A percentile compares a stretch with the other conserved stretches of the same genome.
Evolutionary conservation across 2,329 filamentous ascomycete species (phyloP).

Genomic region (Cercospora sojina): DNA sequence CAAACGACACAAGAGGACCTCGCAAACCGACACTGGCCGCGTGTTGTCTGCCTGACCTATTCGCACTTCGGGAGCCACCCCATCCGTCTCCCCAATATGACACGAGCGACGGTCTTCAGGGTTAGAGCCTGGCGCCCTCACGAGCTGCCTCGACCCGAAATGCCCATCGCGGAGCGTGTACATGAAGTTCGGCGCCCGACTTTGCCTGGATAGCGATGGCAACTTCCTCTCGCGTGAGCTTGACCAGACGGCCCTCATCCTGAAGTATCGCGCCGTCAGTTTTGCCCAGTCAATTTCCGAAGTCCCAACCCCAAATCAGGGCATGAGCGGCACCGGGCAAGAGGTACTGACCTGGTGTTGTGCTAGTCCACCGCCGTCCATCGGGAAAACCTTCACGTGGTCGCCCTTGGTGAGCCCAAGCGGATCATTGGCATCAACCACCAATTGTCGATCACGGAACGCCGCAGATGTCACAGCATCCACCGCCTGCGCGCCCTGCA

Average conservation of each 20-base stretch:
- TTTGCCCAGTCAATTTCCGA: not conserved
- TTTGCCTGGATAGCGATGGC: slow-evolving; percentile 55
- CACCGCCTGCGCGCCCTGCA: slow-evolving; percentile 58
- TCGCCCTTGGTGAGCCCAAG: slow-evolving; percentile 55
- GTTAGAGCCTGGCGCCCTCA: slow-evolving; percentile 33
- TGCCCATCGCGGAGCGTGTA: slow-evolving; percentile 63
- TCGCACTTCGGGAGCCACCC: not conserved
- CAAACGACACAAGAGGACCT: not conserved
- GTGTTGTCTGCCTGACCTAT: not conserved
- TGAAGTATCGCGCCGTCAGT: not conserved
- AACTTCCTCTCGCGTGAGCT: slow-evolving; percentile 55
- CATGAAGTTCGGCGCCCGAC: slow-evolving; percentile 47
- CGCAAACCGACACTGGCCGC: not conserved
- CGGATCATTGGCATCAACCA: slow-evolving; percentile 54
- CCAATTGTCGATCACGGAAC: slow-evolving; percentile 48
- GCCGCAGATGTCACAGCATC: slow-evolving; percentile 47
- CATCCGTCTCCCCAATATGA: not conserved
- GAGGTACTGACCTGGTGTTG: slow-evolving; percentile 43
- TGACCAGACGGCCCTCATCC: slow-evolving; percentile 58
- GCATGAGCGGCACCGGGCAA: not conserved
- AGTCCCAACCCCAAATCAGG: not conserved
- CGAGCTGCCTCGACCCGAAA: slow-evolving; percentile 50
- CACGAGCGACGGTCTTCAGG: not conserved
- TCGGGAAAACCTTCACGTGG: slow-evolving; percentile 59
- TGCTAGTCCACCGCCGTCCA: slow-evolving; percentile 56